A percentile compares a stretch with the other conserved stretches of the same genome.
phyloP scores from a whole-genome alignment of 169 alveolate species.

The Plasmodium malariae region DNA sequence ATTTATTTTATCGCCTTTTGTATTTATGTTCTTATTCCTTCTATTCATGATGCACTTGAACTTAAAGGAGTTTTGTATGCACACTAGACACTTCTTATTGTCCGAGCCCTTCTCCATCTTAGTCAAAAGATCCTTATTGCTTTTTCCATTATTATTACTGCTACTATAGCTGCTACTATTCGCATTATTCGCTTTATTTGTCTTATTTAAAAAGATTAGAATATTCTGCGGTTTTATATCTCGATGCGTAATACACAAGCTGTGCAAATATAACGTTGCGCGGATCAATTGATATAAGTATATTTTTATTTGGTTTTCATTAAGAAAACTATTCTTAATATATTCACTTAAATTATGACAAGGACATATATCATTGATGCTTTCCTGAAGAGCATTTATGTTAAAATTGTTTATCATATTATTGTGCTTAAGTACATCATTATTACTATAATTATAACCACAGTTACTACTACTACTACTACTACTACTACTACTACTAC shows the following conservation, averaged over 20 bases:
- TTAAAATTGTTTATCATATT: slow-evolving; percentile 19
- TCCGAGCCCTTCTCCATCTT: too few species aligned
- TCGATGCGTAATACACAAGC: slow-evolving; percentile 97
- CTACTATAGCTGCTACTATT: neutral
- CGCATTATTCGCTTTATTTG: too few species aligned
- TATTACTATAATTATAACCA: neutral
- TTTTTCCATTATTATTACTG: neutral
- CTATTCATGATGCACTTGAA: slow-evolving; percentile 30
- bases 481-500: neutral
- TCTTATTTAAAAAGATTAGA: slow-evolving; percentile 85
- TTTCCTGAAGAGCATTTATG: slow-evolving; percentile 19
- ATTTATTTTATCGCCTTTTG: neutral
- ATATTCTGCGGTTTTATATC: slow-evolving; percentile 99
- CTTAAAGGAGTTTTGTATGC: slow-evolving; percentile 41
- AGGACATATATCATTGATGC: slow-evolving; percentile 28
- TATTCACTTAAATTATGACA: slow-evolving; percentile 51
- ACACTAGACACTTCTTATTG: slow-evolving; percentile 29
- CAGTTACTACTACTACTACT: neutral
- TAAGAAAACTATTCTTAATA: slow-evolving; percentile 45
- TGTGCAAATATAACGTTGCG: slow-evolving; percentile 96
- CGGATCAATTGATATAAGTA: slow-evolving; percentile 96
- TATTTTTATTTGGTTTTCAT: slow-evolving; percentile 87
- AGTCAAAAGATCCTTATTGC: neutral
- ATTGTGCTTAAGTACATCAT: neutral
- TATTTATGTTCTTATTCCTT: neutral